A percentile compares a stretch with the other conserved stretches of the same genome.
Evolutionary conservation across 768 basidiomycete species (phyloP).

Genomic region (Pulveroboletus sp.): DNA sequence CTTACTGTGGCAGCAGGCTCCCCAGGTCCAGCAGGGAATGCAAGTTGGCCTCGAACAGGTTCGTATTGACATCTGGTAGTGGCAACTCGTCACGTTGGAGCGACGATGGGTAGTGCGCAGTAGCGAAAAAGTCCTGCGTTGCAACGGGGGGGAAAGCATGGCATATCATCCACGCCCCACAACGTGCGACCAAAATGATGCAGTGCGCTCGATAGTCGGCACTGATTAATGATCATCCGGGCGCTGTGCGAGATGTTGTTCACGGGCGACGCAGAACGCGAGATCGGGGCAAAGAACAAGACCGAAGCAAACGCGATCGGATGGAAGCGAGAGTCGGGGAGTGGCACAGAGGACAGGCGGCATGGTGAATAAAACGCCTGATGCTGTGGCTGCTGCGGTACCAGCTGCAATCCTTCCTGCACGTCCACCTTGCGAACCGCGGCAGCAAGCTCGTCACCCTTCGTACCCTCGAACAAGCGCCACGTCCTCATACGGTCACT

Average conservation of each 20-base stretch:
- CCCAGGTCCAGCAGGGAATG: conserved; percentile 14
- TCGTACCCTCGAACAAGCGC: conserved; percentile 66
- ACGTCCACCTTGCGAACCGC: conserved; percentile 55
- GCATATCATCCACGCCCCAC: conserved; percentile 26
- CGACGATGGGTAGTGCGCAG: conserved; percentile 12
- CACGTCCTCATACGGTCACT: conserved; percentile 46
- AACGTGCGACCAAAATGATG: conserved; percentile 33
- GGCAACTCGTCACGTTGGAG: conserved; percentile 45
- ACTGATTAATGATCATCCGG: conserved; percentile 40
- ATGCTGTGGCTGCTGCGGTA: conserved; percentile 2
- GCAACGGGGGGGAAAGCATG: conserved; percentile 16
- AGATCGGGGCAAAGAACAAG: conserved; percentile 38
- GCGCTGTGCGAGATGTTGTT: conserved; percentile 42
- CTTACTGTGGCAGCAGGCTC: conserved; percentile 15
- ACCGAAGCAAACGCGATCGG: conserved; percentile 43
- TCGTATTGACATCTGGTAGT: conserved; percentile 47
- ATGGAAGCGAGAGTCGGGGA: conserved; percentile 40
- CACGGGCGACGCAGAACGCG: conserved; percentile 46
- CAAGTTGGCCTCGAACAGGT: conserved; percentile 42
- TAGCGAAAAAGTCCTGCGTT: conserved; percentile 4
- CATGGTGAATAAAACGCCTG: conserved; percentile 39
- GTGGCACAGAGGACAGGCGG: conserved; percentile 61
- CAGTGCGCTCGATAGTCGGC: conserved; percentile 47
- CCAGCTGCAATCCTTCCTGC: neutral
- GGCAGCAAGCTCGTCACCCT: conserved; percentile 61